phyloP scores from a whole-genome alignment of 1,284 basidiomycete genomes.

The Hypsizygus ulmarius region DNA sequence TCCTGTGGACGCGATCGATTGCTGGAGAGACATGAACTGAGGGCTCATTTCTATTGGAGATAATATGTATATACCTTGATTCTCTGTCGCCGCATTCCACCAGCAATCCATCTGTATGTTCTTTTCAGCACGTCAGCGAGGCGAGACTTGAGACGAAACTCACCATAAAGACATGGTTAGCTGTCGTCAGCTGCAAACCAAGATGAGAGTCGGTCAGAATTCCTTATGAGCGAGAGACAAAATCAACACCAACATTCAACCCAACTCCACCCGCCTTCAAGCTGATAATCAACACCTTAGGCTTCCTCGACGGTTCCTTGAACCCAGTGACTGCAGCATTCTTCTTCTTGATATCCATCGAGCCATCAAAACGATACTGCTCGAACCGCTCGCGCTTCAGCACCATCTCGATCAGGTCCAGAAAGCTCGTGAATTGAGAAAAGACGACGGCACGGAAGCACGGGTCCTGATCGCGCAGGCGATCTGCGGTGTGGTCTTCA shows the following conservation, averaged over 20 bases:
- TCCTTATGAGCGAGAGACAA: not conserved
- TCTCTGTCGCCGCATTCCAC: constrained; percentile 92
- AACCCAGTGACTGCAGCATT: constrained; percentile 76
- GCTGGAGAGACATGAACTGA: constrained; percentile 37
- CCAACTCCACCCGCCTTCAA: constrained; percentile 95
- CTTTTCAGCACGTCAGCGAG: constrained; percentile 9
- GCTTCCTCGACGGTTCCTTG: constrained; percentile 60
- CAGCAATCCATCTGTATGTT: constrained; percentile 84
- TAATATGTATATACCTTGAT: constrained; percentile 70
- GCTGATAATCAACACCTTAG: constrained; percentile 84
- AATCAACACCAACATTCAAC: constrained; percentile 59
- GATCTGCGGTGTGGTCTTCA: constrained; percentile 37
- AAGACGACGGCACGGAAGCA: constrained; percentile 85
- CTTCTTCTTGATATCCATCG: constrained; percentile 87
- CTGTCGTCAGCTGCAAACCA: constrained; percentile 57
- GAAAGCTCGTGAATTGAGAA: constrained; percentile 82
- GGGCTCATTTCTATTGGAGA: not conserved
- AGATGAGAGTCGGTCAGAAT: not conserved
- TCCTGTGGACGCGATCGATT: constrained; percentile 77
- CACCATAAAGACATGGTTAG: constrained; percentile 88
- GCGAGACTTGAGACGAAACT: constrained; percentile 15
- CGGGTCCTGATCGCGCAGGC: constrained; percentile 68
- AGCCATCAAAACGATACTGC: constrained; percentile 89
- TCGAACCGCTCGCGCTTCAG: constrained; percentile 73
- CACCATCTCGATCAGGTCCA: constrained; percentile 78